Percentiles rank a stretch among this genome's conserved stretches.
These are phyloP conservation scores for Xylariaceae sp. DNA, from an alignment of 2,329 filamentous ascomycete species.

Conservation along the genomic window DNA sequence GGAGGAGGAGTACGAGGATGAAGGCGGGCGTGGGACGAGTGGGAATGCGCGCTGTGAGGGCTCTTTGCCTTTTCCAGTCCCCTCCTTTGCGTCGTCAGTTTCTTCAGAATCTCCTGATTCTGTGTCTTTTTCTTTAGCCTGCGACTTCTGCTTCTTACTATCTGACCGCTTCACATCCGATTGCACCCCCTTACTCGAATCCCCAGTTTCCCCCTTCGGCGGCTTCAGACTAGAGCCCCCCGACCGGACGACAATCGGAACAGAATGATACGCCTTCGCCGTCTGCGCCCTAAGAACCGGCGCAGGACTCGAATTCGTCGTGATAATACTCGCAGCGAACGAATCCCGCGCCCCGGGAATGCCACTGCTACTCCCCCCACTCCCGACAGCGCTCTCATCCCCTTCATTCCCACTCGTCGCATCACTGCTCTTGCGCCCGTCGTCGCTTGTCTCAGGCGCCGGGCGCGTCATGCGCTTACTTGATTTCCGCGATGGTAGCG, in stretches of 20 bases:
- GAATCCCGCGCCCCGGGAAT: conserved; percentile 22
- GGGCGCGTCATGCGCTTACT: conserved; percentile 18
- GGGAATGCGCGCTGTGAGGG: conserved; percentile 12
- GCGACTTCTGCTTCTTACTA: conserved; percentile 23
- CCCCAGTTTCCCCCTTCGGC: conserved; percentile 9
- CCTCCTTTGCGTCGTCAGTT: not conserved
- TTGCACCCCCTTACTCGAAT: conserved; percentile 11
- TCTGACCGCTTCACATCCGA: not conserved
- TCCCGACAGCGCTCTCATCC: not conserved
- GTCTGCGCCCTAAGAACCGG: conserved; percentile 33
- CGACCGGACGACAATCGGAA: conserved; percentile 28
- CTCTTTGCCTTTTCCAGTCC: conserved; percentile 10
- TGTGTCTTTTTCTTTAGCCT: conserved; percentile 26
- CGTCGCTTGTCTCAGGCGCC: not conserved
- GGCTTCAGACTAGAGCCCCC: conserved; percentile 13
- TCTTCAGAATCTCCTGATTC: conserved; percentile 4
- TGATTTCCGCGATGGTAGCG: conserved; percentile 23
- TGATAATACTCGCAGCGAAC: conserved; percentile 33
- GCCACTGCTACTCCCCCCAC: not conserved
- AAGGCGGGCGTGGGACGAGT: conserved; percentile 10
- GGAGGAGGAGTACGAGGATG: conserved; percentile 17
- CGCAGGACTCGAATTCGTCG: conserved; percentile 32
- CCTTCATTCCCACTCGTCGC: conserved; percentile 8
- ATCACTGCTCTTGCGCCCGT: conserved; percentile 5
- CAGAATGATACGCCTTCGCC: conserved; percentile 28